A percentile compares a stretch with the other conserved stretches of the same genome.
Evolutionary conservation across 306 rosid species (phyloP).

Genomic region (Glycine soja): DNA sequence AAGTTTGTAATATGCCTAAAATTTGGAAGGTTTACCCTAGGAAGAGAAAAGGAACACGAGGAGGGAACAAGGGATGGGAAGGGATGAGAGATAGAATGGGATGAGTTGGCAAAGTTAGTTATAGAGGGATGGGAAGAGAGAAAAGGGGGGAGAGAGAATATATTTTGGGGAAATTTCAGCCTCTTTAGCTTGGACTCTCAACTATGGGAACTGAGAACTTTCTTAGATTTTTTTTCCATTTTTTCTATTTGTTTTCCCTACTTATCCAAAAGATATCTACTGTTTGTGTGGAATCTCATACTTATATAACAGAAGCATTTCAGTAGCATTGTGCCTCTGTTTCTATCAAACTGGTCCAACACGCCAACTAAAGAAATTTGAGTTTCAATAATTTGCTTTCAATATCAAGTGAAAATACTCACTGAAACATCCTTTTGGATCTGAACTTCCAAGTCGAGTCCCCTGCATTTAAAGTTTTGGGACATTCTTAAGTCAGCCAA

Average conservation of each 20-base stretch:
- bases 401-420: conserved; percentile 55
- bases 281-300: conserved; percentile 23
- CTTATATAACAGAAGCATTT: not conserved
- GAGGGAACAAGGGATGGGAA: not conserved
- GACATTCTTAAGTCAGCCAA: conserved; percentile 45
- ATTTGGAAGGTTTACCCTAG: conserved; percentile 5
- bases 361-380: conserved; percentile 44
- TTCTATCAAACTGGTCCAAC: not conserved
- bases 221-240: not conserved
- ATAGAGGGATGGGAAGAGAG: too few species aligned
- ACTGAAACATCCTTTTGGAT: conserved; percentile 99
- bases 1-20: conserved; percentile 8
- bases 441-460: conserved; percentile 98
- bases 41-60: not conserved
- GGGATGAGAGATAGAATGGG: too few species aligned
- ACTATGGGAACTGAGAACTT: not conserved
- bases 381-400: conserved; percentile 47
- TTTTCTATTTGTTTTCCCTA: conserved; percentile 13
- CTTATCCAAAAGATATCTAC: conserved; percentile 2
- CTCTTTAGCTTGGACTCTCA: conserved; percentile 5
- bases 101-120: too few species aligned
- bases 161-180: not conserved
- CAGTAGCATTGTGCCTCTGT: conserved; percentile 17
- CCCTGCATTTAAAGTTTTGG: conserved; percentile 72
- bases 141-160: not conserved